These are phyloP conservation scores for Zymoseptoria crescenta DNA, from an alignment of 2,329 filamentous ascomycete species.

Conservation along the genomic window DNA sequence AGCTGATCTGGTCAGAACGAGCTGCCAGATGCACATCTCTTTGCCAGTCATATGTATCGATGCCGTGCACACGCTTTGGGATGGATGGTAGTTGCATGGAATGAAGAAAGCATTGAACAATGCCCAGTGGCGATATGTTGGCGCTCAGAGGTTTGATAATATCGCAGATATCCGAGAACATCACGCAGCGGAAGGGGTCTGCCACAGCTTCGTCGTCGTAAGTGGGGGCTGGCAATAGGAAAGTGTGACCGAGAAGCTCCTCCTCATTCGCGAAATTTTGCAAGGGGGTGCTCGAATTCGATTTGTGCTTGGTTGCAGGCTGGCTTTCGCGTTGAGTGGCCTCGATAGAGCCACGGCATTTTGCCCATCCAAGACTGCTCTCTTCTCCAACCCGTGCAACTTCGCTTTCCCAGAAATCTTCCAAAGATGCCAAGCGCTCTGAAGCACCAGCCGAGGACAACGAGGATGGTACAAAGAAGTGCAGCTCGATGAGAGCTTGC, in stretches of 20 bases:
- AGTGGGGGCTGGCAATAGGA: conserved; percentile 48
- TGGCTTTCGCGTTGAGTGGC: conserved; percentile 17
- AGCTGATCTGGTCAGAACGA: neutral
- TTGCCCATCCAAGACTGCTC: conserved; percentile 61
- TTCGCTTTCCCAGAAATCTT: conserved; percentile 83
- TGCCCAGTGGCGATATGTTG: conserved; percentile 33
- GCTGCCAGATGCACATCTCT: conserved; percentile 8
- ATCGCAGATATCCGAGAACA: conserved; percentile 67
- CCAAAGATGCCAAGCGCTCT: conserved; percentile 40
- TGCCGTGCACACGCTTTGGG: conserved; percentile 40
- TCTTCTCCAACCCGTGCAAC: conserved; percentile 68
- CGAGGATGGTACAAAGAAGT: conserved; percentile 49
- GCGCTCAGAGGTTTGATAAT: conserved; percentile 45
- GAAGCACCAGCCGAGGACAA: conserved; percentile 2
- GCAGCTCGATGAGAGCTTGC: conserved; percentile 73
- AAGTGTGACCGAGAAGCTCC: conserved; percentile 27
- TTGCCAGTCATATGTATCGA: conserved; percentile 8
- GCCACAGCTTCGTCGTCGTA: conserved; percentile 59
- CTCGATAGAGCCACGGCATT: conserved; percentile 31
- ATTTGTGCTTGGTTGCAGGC: conserved; percentile 29
- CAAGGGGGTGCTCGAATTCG: neutral
- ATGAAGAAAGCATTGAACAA: conserved; percentile 59
- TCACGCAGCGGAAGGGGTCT: conserved; percentile 74
- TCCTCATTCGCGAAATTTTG: conserved; percentile 47
- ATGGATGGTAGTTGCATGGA: conserved; percentile 46